Evolutionary conservation across 192 early-diverging fungal genomes (phyloP).

Genomic region (Backusella tarrabulga): DNA sequence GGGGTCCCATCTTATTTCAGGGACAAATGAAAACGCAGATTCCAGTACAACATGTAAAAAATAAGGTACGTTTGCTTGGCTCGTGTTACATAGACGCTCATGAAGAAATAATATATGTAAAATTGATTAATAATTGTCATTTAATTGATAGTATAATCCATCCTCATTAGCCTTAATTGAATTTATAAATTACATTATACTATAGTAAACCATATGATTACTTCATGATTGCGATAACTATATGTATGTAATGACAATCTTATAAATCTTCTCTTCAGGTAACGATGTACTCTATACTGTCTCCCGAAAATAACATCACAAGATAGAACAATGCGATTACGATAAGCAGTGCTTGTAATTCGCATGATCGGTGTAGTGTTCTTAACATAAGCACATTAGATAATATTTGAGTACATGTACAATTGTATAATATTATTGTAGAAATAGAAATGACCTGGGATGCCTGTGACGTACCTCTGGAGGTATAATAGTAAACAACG

Average conservation of each 20-base stretch:
- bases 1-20: constrained; percentile 5
- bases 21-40: background rate
- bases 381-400: background rate
- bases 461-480: too few species aligned
- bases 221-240: background rate
- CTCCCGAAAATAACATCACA: background rate
- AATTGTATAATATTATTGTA: background rate
- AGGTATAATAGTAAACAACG: too few species aligned
- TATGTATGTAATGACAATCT: background rate
- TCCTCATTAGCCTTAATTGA: background rate
- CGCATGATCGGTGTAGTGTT: too few species aligned
- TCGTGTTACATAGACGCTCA: background rate
- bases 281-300: background rate
- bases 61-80: background rate
- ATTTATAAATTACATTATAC: background rate
- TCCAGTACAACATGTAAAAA: background rate
- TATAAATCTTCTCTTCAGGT: background rate
- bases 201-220: background rate
- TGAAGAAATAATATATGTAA: background rate
- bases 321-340: background rate
- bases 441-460: background rate
- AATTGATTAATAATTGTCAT: background rate
- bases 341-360: background rate
- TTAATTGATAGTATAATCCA: background rate
- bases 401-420: background rate